A percentile compares a stretch with the other conserved stretches of the same genome.
These are phyloP conservation scores for Trametes punicea DNA, from an alignment of 768 basidiomycete genomes.

Conservation along the genomic window DNA sequence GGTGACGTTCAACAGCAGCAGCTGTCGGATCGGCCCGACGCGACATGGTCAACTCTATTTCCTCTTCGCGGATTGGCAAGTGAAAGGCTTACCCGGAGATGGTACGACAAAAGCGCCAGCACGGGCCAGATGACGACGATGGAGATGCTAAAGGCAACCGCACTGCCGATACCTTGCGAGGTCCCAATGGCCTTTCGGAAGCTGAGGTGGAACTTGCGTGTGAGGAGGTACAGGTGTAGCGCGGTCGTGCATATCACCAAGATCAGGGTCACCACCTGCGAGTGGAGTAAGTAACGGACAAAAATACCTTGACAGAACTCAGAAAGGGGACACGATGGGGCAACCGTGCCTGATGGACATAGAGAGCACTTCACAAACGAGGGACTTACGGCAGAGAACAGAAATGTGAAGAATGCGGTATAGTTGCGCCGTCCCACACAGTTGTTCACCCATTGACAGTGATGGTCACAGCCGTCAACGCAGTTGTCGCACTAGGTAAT, in stretches of 20 bases:
- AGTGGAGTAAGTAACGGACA: slow-evolving; percentile 13
- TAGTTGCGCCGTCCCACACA: slow-evolving; percentile 96
- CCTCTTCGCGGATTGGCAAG: background rate
- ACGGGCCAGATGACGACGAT: slow-evolving; percentile 82
- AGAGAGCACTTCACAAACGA: slow-evolving; percentile 2
- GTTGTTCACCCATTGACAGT: slow-evolving; percentile 91
- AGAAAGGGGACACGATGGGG: slow-evolving; percentile 4
- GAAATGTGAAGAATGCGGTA: slow-evolving; percentile 83
- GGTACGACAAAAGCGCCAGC: slow-evolving; percentile 73
- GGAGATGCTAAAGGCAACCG: slow-evolving; percentile 72
- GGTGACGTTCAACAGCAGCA: slow-evolving; percentile 82
- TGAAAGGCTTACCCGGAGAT: slow-evolving; percentile 66
- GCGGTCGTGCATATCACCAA: slow-evolving; percentile 83
- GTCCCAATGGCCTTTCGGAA: slow-evolving; percentile 43
- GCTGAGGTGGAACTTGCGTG: slow-evolving; percentile 44
- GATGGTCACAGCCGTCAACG: slow-evolving; percentile 93
- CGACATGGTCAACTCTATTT: slow-evolving; percentile 6
- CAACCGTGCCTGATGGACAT: slow-evolving; percentile 3
- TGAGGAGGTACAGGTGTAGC: slow-evolving; percentile 71
- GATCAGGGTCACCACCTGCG: slow-evolving; percentile 66
- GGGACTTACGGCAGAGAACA: slow-evolving; percentile 68
- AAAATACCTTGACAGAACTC: slow-evolving; percentile 5
- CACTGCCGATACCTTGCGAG: slow-evolving; percentile 64
- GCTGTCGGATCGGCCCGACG: slow-evolving; percentile 36
- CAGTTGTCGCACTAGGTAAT: slow-evolving; percentile 86